Evolutionary conservation across 768 basidiomycete species (phyloP).

Genomic region (Gloeopeniophorella convolvens): DNA sequence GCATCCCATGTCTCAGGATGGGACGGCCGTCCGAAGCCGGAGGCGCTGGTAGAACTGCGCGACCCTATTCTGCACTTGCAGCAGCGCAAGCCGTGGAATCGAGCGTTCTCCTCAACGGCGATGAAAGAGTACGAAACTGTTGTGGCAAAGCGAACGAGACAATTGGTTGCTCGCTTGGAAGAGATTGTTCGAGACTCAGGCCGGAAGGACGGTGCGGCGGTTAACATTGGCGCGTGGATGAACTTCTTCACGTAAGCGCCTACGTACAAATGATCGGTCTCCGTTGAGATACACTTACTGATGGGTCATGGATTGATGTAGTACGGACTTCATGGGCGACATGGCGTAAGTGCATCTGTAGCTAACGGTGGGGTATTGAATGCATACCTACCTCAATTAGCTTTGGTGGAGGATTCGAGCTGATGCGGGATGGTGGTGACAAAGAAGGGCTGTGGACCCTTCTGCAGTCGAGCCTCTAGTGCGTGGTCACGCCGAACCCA

Average conservation of each 20-base stretch:
- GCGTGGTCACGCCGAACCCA: background rate
- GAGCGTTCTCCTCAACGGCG: conserved; percentile 35
- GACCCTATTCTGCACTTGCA: conserved; percentile 35
- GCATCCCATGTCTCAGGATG: conserved; percentile 5
- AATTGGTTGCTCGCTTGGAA: conserved; percentile 27
- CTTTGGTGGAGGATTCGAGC: conserved; percentile 26
- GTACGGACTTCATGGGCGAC: conserved; percentile 44
- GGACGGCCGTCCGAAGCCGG: background rate
- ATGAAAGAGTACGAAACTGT: conserved; percentile 39
- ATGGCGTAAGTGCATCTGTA: conserved; percentile 32
- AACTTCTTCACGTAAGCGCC: conserved; percentile 34
- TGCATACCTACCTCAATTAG: conserved; percentile 17
- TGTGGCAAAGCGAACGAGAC: conserved; percentile 28
- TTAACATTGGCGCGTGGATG: conserved; percentile 32
- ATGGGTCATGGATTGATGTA: too few relatives aligned
- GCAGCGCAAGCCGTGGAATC: conserved; percentile 38
- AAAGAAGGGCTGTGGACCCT: conserved; percentile 1
- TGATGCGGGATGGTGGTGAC: conserved; percentile 21
- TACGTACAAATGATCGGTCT: background rate
- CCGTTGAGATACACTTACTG: background rate
- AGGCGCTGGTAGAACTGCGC: conserved; percentile 28
- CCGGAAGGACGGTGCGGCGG: conserved; percentile 13
- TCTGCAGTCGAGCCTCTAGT: background rate
- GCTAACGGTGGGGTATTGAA: background rate
- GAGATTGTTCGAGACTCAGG: conserved; percentile 4